Base-by-base conservation (phyloP, 2,329 filamentous ascomycete species). In the Lachnellula suecica region DNA sequence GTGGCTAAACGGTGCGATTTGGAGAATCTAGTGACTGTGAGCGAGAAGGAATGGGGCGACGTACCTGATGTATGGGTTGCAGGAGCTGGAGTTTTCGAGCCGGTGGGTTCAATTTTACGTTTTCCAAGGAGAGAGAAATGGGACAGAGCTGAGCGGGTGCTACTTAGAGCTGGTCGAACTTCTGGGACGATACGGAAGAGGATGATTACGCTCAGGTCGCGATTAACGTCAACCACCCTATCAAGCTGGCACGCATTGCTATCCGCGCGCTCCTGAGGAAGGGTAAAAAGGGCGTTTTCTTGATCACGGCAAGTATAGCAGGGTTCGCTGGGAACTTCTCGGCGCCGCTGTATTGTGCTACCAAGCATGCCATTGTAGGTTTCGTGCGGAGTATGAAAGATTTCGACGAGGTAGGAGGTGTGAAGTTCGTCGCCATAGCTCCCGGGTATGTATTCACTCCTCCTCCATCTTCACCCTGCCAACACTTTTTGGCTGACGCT, bases 141-240 rank as follows among this genome's bases (percentile, higher is more conserved):
- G 11, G 22, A 3, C 22, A 19, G n/a, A 20, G 27, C 24, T 19
- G 23, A 34, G 35, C 46, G 49, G 27, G 48, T 31, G 15, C 23
- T 48, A n/a, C 35, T 1, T 54, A 78, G 71, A 66, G 70, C 41
- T 78, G 70, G 66, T 74, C 70, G 24, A 76, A 73, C 53, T 79
- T 79, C 66, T 79, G 76, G 76, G 76, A 79, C 57, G 58, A 68
- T 8, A 65, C 59, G 0, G 54, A 66, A 31, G 66, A 70, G 4
- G 72, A 70, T 22, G 68, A 73, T 49, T 79, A 78, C 57, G 70
- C 70, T 24, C 38, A 69, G 44, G 44, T 79, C 19, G 77, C 79
- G 52, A 77, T 79, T 63, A 79, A 79, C 54, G 52, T 80, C 45
- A 75, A 73, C 0, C 77, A 79, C 59, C 77, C 77, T 0, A 79